These are phyloP conservation scores for Dovyalis caffra DNA, from an alignment of 345 rosid genomes.

Conservation along the genomic window DNA sequence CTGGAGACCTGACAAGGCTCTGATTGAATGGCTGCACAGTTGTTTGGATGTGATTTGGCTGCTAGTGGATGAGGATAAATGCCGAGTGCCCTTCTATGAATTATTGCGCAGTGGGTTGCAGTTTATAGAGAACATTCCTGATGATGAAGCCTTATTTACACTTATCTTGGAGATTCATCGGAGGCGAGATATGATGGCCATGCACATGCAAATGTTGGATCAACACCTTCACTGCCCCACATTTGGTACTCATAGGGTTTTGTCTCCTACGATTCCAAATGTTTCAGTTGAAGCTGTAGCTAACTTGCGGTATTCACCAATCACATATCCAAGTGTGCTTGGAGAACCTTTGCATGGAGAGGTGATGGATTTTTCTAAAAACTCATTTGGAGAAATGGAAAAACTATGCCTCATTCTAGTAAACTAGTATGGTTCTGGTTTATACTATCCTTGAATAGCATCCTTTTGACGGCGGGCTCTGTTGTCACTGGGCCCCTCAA, in stretches of 20 bases:
- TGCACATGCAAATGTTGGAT: slow-evolving; percentile 97
- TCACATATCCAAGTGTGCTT: slow-evolving; percentile 95
- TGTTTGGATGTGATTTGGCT: slow-evolving; percentile 95
- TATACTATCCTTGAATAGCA: background rate
- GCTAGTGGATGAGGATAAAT: slow-evolving; percentile 79
- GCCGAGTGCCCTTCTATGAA: slow-evolving; percentile 94
- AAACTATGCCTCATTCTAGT: background rate
- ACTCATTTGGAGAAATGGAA: background rate
- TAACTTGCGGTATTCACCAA: slow-evolving; percentile 80
- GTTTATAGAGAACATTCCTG: slow-evolving; percentile 92
- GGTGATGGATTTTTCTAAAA: slow-evolving; percentile 45
- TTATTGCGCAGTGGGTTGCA: slow-evolving; percentile 87
- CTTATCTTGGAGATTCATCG: slow-evolving; percentile 91
- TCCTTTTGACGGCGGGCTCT: too few relatives aligned
- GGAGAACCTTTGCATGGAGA: slow-evolving; percentile 98
- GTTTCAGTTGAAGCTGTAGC: slow-evolving; percentile 66
- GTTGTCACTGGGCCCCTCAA: too few relatives aligned
- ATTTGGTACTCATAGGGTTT: slow-evolving; percentile 86
- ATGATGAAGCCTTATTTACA: slow-evolving; percentile 93
- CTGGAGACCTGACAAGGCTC: slow-evolving; percentile 69
- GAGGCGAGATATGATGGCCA: slow-evolving; percentile 97
- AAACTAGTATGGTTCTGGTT: background rate
- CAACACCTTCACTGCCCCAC: slow-evolving; percentile 98
- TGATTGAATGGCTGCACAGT: slow-evolving; percentile 81
- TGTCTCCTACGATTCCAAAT: slow-evolving; percentile 64